phyloP scores from a whole-genome alignment of 2,329 filamentous ascomycete genomes.

The Grosmannia huntii region DNA sequence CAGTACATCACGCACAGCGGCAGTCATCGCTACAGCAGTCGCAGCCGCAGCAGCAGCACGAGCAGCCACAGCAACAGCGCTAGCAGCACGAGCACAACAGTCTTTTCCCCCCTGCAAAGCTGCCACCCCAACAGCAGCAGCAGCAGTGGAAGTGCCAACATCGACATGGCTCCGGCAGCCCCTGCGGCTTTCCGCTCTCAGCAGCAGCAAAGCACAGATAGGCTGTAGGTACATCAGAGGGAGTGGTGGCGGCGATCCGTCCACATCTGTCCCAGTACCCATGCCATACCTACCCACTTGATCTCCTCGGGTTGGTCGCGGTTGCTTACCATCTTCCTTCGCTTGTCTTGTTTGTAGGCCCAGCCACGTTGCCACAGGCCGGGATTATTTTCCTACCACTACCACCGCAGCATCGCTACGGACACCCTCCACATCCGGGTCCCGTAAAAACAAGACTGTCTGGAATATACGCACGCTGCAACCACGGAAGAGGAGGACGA shows the following conservation, averaged over 20 bases:
- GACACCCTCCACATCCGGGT: background rate
- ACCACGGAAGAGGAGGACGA: slow-evolving; percentile 5
- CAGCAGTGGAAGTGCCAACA: background rate
- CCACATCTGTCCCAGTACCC: background rate
- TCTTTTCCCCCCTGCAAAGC: slow-evolving; percentile 3
- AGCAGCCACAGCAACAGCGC: slow-evolving; percentile 6
- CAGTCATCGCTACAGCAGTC: background rate
- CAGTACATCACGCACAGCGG: background rate
- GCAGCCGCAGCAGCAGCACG: slow-evolving; percentile 2
- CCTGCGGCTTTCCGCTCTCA: background rate
- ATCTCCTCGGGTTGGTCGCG: background rate
- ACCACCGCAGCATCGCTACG: background rate
- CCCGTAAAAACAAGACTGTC: slow-evolving; percentile 9
- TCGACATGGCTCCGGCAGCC: background rate
- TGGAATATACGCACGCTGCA: slow-evolving; percentile 11
- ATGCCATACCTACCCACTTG: background rate
- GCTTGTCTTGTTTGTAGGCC: background rate
- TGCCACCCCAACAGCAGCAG: background rate
- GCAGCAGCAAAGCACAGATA: background rate
- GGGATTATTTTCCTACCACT: background rate
- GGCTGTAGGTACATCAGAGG: background rate
- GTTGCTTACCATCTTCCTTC: background rate
- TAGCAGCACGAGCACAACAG: background rate
- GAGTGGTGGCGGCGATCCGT: background rate
- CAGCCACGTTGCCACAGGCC: background rate